phyloP scores from a whole-genome alignment of 2,329 filamentous ascomycete genomes.

The Trichoderma afroharzianum region DNA sequence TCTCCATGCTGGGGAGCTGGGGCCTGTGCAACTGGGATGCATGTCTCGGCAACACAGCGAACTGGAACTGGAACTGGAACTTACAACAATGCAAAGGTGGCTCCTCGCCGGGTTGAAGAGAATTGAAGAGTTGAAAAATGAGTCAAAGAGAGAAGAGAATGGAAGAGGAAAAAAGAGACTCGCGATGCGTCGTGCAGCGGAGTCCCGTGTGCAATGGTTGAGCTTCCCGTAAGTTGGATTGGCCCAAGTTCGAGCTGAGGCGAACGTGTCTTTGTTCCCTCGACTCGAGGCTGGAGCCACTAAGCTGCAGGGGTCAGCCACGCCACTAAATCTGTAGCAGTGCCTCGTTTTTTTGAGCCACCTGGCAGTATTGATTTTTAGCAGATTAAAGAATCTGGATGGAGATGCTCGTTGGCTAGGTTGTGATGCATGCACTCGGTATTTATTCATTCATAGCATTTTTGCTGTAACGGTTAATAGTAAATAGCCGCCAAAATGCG shows the following conservation, averaged over 20 bases:
- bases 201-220: constrained; percentile 6
- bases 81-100: constrained; percentile 18
- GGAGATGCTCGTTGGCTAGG: background rate
- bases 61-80: constrained; percentile 15
- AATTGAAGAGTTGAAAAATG: background rate
- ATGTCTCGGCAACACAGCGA: background rate
- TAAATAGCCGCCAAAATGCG: background rate
- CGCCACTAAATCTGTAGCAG: background rate
- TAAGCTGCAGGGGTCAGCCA: constrained; percentile 15
- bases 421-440: background rate
- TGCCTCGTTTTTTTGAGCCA: background rate
- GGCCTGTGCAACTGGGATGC: background rate
- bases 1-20: background rate
- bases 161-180: constrained; percentile 10
- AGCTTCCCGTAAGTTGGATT: constrained; percentile 16
- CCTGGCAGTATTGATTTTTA: background rate
- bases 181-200: constrained; percentile 8
- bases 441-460: background rate
- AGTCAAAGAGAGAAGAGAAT: constrained; percentile 8
- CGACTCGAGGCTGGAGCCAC: constrained; percentile 10
- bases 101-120: background rate
- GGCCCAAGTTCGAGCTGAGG: constrained; percentile 15
- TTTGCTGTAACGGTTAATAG: background rate
- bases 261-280: constrained; percentile 15
- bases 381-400: background rate